A percentile compares a stretch with the other conserved stretches of the same genome.
phyloP scores from a whole-genome alignment of 2,329 filamentous ascomycete genomes.

The Penicillium sp. region DNA sequence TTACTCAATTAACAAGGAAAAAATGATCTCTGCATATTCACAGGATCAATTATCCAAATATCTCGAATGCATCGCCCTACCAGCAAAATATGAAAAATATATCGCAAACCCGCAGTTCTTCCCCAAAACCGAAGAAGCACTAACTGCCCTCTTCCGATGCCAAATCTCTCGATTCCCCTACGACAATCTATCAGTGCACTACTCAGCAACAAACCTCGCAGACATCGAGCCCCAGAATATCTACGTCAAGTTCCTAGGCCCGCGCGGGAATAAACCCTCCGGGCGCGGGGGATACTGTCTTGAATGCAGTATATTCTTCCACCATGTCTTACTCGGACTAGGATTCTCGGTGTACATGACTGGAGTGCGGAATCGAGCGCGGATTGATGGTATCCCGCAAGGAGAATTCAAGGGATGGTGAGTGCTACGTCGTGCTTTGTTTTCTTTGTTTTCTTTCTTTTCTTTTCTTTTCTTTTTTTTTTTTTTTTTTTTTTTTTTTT shows the following conservation, averaged over 20 bases:
- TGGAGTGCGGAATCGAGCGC: conserved; percentile 51
- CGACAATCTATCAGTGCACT: conserved; percentile 62
- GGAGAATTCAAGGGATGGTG: conserved; percentile 34
- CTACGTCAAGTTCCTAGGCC: conserved; percentile 55
- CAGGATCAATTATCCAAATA: conserved; percentile 36
- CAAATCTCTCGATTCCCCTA: conserved; percentile 60
- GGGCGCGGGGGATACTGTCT: conserved; percentile 65
- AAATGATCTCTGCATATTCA: conserved; percentile 31
- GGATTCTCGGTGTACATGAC: conserved; percentile 58
- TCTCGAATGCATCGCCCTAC: conserved; percentile 37
- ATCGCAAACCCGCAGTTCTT: conserved; percentile 24
- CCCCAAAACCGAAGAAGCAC: conserved; percentile 44
- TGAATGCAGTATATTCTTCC: conserved; percentile 61
- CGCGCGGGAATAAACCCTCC: conserved; percentile 21
- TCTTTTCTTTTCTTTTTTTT: too few relatives aligned
- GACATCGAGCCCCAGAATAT: conserved; percentile 53
- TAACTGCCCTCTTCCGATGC: conserved; percentile 41
- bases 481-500: too few relatives aligned
- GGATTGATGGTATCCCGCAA: conserved; percentile 30
- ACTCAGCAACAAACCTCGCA: conserved; percentile 46
- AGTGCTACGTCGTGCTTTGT: neutral
- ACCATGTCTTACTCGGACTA: conserved; percentile 56
- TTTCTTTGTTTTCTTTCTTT: too few relatives aligned
- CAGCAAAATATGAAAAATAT: conserved; percentile 24
- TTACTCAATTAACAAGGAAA: neutral